Evolutionary conservation across 371 early-diverging fungal species (phyloP), one percentile per base, ranked within the genome.

Genomic region (Dinochytrium kinnereticum): DNA sequence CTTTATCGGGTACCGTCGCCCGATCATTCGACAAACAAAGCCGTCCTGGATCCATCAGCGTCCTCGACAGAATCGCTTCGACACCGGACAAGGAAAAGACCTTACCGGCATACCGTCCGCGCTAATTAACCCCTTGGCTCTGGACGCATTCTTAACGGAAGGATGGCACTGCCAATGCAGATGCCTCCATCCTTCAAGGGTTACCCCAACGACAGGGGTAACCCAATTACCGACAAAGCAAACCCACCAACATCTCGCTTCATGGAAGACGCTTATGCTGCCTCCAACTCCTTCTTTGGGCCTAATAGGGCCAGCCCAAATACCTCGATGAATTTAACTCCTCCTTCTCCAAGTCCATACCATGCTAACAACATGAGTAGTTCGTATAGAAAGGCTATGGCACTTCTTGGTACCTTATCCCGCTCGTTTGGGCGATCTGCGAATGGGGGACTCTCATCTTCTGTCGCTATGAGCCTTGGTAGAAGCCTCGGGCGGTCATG

Each of bases 381-480:
- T 28, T 66, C 66, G 24, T 66, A 66, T 30, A 28, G 66, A 37
- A 38, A 66, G 30, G 44, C 66, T 5, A 66, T 66, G 38, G 38
- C 66, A 7, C 34, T 66, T 21, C 66, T 66, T 2, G 66, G 49
- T 2, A 40, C 66, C 21, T 30, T 66, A 3, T 66, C 66, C 26
- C 5, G 66, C 3, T 66, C 66, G 28, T 61, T 61, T 61, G 61
- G 61, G 7, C 34, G 30, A 10, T 26, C 49, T 13, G 5, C 61
- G 37, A 61, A 61, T 61, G 61, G 61, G 17, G 57, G 34, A 15
- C 38, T 37, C n/a, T 44, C 66, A 21, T 38, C 66, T 17, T 38
- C 66, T 13, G 44, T 75, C 33, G 75, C 75, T n/a, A 75, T 68
- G 71, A 75, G 75, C 57, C 24, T 75, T 21, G 59, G 75, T 40